phyloP scores from a whole-genome alignment of 108 stramenopile genomes.

The Skeletonema potamos region DNA sequence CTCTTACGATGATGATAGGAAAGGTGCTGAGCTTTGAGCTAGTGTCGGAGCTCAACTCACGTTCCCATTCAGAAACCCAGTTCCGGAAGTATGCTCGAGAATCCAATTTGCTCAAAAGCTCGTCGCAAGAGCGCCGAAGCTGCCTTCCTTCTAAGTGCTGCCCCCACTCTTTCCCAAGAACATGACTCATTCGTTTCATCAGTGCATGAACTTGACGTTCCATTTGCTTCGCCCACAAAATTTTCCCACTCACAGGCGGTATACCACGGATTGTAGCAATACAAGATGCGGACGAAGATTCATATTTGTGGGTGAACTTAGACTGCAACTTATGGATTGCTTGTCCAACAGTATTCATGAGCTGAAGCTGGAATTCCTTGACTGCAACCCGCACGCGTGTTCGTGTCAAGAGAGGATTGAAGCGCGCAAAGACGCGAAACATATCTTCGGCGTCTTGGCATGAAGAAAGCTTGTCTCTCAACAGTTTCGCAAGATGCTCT shows the following conservation, averaged over 20 bases:
- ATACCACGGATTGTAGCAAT: slow-evolving; percentile 89
- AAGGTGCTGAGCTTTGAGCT: slow-evolving; percentile 67
- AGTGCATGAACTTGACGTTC: slow-evolving; percentile 92
- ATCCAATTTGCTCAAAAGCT: slow-evolving; percentile 92
- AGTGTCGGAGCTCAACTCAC: slow-evolving; percentile 64
- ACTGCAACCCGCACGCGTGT: slow-evolving; percentile 91
- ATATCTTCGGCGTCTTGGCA: slow-evolving; percentile 95
- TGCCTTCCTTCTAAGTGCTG: slow-evolving; percentile 94
- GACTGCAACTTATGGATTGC: slow-evolving; percentile 90
- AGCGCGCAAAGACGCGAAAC: slow-evolving; percentile 94
- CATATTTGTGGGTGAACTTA: slow-evolving; percentile 92
- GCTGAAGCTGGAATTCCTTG: slow-evolving; percentile 93
- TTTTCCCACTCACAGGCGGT: slow-evolving; percentile 95
- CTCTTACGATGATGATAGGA: slow-evolving; percentile 63
- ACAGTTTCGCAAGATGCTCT: slow-evolving; percentile 71
- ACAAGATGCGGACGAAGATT: slow-evolving; percentile 67
- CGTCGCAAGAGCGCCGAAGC: slow-evolving; percentile 90
- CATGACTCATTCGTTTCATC: slow-evolving; percentile 91
- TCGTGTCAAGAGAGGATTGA: slow-evolving; percentile 93
- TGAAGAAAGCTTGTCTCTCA: slow-evolving; percentile 80
- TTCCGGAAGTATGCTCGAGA: slow-evolving; percentile 78
- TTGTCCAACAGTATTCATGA: slow-evolving; percentile 90
- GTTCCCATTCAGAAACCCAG: slow-evolving; percentile 87
- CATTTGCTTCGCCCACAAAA: slow-evolving; percentile 98
- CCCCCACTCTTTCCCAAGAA: slow-evolving; percentile 95